These are phyloP conservation scores for Epichloe scottii DNA, from an alignment of 2,329 filamentous ascomycete species.

Conservation along the genomic window DNA sequence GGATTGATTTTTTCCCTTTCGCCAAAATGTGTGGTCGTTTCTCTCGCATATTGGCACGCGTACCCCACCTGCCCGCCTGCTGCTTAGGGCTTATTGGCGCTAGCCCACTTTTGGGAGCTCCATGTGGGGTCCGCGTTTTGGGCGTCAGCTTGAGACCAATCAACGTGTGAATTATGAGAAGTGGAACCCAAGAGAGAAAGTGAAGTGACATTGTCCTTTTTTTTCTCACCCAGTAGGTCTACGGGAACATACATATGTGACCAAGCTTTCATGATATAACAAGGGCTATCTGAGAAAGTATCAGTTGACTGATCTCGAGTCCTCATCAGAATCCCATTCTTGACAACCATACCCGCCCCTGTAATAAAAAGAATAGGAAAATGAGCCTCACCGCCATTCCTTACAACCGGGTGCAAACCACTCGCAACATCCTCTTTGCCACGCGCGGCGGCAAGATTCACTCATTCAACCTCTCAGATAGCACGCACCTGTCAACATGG, in stretches of 20 bases:
- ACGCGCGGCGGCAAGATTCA: constrained; percentile 63
- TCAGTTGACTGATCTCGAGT: not conserved
- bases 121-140: not conserved
- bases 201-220: not conserved
- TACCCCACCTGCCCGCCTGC: not conserved
- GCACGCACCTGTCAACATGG: constrained; percentile 51
- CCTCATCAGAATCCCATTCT: not conserved
- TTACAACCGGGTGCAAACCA: constrained; percentile 50
- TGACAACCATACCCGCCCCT: not conserved
- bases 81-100: constrained; percentile 25
- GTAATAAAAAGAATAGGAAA: not conserved
- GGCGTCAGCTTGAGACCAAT: not conserved
- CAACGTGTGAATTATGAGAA: not conserved
- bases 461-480: constrained; percentile 47
- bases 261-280: not conserved
- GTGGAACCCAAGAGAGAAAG: not conserved
- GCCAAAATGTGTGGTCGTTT: constrained; percentile 18
- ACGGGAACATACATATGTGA: too few relatives aligned
- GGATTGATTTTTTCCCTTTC: constrained; percentile 10
- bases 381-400: constrained; percentile 27
- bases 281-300: not conserved
- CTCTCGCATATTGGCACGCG: not conserved
- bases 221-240: not conserved
- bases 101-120: constrained; percentile 13
- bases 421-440: constrained; percentile 52